Evolutionary conservation across 495 filamentous ascomycete species (phyloP).

Genomic region (Penicillium ucsense): DNA sequence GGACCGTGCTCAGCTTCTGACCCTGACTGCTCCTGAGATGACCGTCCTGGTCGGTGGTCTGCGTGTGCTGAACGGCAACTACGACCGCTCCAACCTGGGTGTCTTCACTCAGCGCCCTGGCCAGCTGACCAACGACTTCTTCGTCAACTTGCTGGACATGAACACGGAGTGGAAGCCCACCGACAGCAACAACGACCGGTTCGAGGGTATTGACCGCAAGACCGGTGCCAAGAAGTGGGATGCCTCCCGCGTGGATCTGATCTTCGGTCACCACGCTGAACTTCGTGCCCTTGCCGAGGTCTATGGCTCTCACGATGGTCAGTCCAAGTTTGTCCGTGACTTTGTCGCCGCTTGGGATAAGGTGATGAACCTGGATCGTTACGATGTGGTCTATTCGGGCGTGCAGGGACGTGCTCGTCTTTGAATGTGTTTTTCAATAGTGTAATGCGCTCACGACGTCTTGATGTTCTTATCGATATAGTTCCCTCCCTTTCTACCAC

Average conservation of each 20-base stretch:
- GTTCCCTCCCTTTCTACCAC: too few species aligned
- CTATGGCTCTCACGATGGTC: slow-evolving; percentile 44
- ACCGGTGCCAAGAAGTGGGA: slow-evolving; percentile 59
- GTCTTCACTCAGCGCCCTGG: slow-evolving; percentile 55
- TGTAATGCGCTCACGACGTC: background rate
- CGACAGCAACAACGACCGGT: slow-evolving; percentile 38
- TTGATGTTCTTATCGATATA: background rate
- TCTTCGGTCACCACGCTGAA: slow-evolving; percentile 63
- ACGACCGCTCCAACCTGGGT: slow-evolving; percentile 50
- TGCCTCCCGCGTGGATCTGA: slow-evolving; percentile 55
- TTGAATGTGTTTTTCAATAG: slow-evolving; percentile 17
- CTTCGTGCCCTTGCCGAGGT: slow-evolving; percentile 59
- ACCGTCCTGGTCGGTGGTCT: slow-evolving; percentile 59
- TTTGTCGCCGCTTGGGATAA: slow-evolving; percentile 63
- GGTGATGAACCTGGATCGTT: slow-evolving; percentile 63
- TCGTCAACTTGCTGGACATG: slow-evolving; percentile 62
- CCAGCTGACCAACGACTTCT: slow-evolving; percentile 65
- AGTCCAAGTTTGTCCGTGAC: slow-evolving; percentile 57
- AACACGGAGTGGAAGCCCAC: slow-evolving; percentile 51
- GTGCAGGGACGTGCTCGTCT: slow-evolving; percentile 16
- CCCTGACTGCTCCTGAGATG: slow-evolving; percentile 56
- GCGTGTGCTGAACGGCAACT: slow-evolving; percentile 56
- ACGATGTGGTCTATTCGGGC: slow-evolving; percentile 34
- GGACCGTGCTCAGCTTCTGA: slow-evolving; percentile 57
- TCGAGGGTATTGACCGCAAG: slow-evolving; percentile 55